Percentiles rank a stretch among this genome's conserved stretches.
phyloP scores from a whole-genome alignment of 73 alveolate genomes.

The Symbiodinium natans region DNA sequence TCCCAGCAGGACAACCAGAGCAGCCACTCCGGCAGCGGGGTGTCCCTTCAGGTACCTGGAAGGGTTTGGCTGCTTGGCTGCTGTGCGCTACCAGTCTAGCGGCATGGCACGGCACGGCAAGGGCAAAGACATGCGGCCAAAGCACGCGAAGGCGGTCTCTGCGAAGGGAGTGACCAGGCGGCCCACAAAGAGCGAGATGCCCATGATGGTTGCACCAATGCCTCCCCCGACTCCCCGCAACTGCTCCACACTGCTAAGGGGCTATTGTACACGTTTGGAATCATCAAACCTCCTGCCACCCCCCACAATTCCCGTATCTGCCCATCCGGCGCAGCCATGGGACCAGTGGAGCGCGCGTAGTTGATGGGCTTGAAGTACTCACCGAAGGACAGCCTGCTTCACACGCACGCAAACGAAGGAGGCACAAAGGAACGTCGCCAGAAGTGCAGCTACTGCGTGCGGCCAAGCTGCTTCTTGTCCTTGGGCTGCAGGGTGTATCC shows the following conservation, averaged over 20 bases:
- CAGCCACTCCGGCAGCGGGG: conserved; percentile 50
- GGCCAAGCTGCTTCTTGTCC: conserved; percentile 57
- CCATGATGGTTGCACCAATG: conserved; percentile 93
- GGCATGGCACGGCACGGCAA: no score
- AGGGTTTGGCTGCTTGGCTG: no score
- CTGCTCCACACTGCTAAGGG: no score
- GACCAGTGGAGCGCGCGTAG: conserved; percentile 88
- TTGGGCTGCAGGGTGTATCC: conserved; percentile 90
- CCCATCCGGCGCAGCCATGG: not conserved
- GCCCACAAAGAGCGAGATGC: conserved; percentile 71
- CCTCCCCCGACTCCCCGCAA: conserved; percentile 9
- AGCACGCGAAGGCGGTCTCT: conserved; percentile 73
- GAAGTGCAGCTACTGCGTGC: no score
- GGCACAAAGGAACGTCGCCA: not conserved
- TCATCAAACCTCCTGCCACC: no score
- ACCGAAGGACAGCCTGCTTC: conserved; percentile 51
- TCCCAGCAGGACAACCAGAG: conserved; percentile 37
- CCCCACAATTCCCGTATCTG: no score
- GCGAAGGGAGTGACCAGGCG: conserved; percentile 82
- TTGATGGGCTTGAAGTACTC: conserved; percentile 88
- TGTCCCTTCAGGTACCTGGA: conserved; percentile 59
- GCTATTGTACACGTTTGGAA: no score
- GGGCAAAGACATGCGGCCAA: not conserved
- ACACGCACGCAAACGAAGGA: not conserved
- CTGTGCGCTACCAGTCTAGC: no score